A percentile compares a stretch with the other conserved stretches of the same genome.
These are phyloP conservation scores for Emmonsiellopsis sp. DNA, from an alignment of 2,329 filamentous ascomycete species.

Conservation along the genomic window DNA sequence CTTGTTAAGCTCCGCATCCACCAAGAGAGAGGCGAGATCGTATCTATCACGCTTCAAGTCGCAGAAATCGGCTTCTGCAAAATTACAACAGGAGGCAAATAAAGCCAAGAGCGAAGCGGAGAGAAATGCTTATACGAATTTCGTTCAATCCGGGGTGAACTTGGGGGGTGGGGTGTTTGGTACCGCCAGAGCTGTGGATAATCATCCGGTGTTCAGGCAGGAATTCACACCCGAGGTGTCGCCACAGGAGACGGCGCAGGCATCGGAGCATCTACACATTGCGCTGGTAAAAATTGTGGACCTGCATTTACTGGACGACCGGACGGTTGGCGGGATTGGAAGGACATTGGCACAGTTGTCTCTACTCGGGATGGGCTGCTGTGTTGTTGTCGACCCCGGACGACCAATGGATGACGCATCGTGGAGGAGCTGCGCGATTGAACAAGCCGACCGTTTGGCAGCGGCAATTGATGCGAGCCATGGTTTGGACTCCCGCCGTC, in stretches of 20 bases:
- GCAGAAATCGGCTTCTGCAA: slow-evolving; percentile 9
- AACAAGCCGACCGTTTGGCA: slow-evolving; percentile 65
- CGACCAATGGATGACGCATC: slow-evolving; percentile 29
- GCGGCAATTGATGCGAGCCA: slow-evolving; percentile 63
- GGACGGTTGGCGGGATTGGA: slow-evolving; percentile 63
- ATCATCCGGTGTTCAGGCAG: slow-evolving; percentile 52
- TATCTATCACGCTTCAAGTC: slow-evolving; percentile 79
- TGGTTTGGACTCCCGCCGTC: slow-evolving; percentile 56
- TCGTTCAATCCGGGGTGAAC: slow-evolving; percentile 44
- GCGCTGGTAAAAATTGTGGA: slow-evolving; percentile 77
- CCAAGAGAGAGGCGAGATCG: slow-evolving; percentile 82
- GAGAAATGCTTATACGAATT: not conserved
- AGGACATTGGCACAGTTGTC: slow-evolving; percentile 76
- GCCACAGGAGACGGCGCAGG: slow-evolving; percentile 21
- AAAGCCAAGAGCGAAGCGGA: not conserved
- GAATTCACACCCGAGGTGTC: slow-evolving; percentile 33
- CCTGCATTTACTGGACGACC: slow-evolving; percentile 60
- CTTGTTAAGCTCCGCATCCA: slow-evolving; percentile 77
- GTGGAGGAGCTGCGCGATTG: slow-evolving; percentile 40
- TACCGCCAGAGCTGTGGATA: slow-evolving; percentile 47
- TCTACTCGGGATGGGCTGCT: slow-evolving; percentile 69
- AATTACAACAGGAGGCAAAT: not conserved
- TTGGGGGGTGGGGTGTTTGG: slow-evolving; percentile 49
- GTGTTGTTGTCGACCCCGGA: slow-evolving; percentile 69
- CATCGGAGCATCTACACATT: slow-evolving; percentile 53